A percentile compares a stretch with the other conserved stretches of the same genome.
These are phyloP conservation scores for Boletus sp. DNA, from an alignment of 768 basidiomycete genomes.

Conservation along the genomic window DNA sequence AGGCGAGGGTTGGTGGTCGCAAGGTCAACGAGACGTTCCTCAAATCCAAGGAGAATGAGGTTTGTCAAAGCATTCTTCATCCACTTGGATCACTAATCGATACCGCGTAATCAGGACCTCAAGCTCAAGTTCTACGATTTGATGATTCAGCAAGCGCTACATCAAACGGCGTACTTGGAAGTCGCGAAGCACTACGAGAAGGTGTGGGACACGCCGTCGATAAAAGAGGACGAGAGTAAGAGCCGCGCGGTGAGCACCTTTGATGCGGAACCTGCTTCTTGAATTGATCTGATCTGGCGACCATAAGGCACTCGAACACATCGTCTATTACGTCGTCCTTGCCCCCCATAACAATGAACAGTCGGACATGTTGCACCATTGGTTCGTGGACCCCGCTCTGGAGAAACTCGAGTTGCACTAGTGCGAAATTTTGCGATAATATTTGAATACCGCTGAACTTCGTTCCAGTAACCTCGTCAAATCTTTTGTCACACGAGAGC, in stretches of 20 bases:
- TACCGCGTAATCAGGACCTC: conserved; percentile 61
- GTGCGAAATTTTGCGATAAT: conserved; percentile 43
- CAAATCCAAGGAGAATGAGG: conserved; percentile 86
- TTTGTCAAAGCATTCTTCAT: conserved; percentile 33
- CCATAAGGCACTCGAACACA: conserved; percentile 86
- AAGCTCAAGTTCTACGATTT: conserved; percentile 96
- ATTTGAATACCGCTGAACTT: conserved; percentile 5
- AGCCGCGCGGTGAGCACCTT: conserved; percentile 56
- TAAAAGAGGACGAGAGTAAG: conserved; percentile 81
- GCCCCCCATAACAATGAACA: conserved; percentile 97
- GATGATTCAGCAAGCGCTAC: conserved; percentile 93
- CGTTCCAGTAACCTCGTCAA: conserved; percentile 81
- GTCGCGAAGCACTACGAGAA: conserved; percentile 95
- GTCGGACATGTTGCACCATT: conserved; percentile 91
- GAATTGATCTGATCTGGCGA: conserved; percentile 2
- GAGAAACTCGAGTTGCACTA: conserved; percentile 80
- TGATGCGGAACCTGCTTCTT: neutral
- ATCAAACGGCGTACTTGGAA: conserved; percentile 83
- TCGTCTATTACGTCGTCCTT: conserved; percentile 91
- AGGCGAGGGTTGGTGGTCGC: conserved; percentile 86
- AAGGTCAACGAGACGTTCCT: conserved; percentile 94
- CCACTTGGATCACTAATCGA: neutral
- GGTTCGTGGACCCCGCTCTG: conserved; percentile 76
- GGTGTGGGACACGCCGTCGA: conserved; percentile 95
- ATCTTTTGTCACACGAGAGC: conserved; percentile 87